Conservation (phyloP, 768 basidiomycete species). For the Tremella fuciformis region DNA sequence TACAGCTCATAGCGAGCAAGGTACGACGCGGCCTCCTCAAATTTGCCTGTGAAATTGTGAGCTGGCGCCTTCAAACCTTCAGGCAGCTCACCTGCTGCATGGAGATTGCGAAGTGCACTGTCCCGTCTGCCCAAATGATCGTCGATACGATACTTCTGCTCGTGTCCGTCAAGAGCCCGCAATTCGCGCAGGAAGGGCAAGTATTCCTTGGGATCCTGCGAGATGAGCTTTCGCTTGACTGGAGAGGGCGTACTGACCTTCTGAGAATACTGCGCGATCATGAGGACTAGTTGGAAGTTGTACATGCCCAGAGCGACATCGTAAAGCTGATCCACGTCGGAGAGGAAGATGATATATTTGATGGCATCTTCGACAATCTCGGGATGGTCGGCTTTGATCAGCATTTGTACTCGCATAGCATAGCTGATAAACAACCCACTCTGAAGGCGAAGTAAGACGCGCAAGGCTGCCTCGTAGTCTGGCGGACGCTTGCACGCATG, state of each 20-base stretch:
- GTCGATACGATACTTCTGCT: slow-evolving; percentile 88
- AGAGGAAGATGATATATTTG: slow-evolving; percentile 97
- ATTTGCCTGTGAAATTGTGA: slow-evolving; percentile 63
- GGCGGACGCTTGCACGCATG: slow-evolving; percentile 88
- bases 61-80: slow-evolving; percentile 1
- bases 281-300: slow-evolving; percentile 89
- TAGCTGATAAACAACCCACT: slow-evolving; percentile 57
- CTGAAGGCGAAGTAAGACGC: slow-evolving; percentile 70
- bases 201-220: slow-evolving; percentile 93
- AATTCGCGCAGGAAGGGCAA: slow-evolving; percentile 93
- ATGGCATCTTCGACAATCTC: slow-evolving; percentile 90
- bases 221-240: slow-evolving; percentile 8
- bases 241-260: slow-evolving; percentile 61
- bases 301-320: slow-evolving; percentile 98
- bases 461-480: slow-evolving; percentile 80
- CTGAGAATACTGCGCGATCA: slow-evolving; percentile 95
- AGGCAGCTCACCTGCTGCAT: slow-evolving; percentile 62
- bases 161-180: slow-evolving; percentile 69
- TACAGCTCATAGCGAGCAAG: slow-evolving; percentile 75
- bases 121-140: slow-evolving; percentile 77
- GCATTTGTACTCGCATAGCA: slow-evolving; percentile 8
- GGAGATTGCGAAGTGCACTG: slow-evolving; percentile 72
- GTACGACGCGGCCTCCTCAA: slow-evolving; percentile 77
- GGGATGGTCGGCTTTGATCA: slow-evolving; percentile 60
- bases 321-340: slow-evolving; percentile 85